Evolutionary conservation across 257 asterid genomes (phyloP).

Genomic region (Ehretia macrophylla): DNA sequence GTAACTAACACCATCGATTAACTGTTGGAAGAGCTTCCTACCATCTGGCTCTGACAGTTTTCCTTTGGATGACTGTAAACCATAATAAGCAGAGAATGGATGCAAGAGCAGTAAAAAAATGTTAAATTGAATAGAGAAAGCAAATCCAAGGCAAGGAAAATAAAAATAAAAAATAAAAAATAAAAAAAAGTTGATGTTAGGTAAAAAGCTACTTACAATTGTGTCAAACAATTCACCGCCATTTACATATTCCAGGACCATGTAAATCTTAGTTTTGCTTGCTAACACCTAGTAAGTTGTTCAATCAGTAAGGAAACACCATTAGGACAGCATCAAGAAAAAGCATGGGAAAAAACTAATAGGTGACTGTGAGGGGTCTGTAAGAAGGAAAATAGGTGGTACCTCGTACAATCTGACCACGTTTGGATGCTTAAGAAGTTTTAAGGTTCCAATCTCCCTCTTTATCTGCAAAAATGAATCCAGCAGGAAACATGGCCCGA

Average conservation of each 20-base stretch:
- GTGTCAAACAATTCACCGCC: conserved; percentile 95
- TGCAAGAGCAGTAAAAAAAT: no score
- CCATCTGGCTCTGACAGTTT: conserved; percentile 66
- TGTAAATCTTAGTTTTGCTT: conserved; percentile 87
- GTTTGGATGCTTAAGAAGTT: conserved; percentile 90
- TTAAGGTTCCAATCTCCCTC: conserved; percentile 92
- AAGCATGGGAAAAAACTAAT: no score
- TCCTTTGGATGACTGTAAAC: conserved; percentile 67
- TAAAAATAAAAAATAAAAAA: neutral
- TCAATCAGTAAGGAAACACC: no score
- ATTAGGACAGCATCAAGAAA: no score
- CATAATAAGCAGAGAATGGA: neutral
- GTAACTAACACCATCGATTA: conserved; percentile 82
- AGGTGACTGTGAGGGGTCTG: no score
- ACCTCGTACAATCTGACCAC: conserved; percentile 92
- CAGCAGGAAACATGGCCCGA: no score
- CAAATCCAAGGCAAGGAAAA: no score
- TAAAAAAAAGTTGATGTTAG: neutral
- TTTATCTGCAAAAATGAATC: conserved; percentile 82
- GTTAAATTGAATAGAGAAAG: no score
- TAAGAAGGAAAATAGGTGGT: no score
- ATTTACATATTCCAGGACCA: conserved; percentile 93
- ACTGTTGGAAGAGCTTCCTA: conserved; percentile 87
- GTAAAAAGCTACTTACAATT: conserved; percentile 58
- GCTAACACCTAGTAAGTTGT: no score